These are phyloP conservation scores for maize (Zea mays) DNA, from an alignment of 176 grass and related monocot genomes.

Conservation along the genomic window Zm-B73-REFERENCE-NAM-5.0 NC_050101.1:160283001-160283500, in stretches of 20 bases:
- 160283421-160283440: conserved; percentile 16
- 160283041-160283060: conserved; percentile 95
- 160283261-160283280: conserved; percentile 11
- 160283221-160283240: conserved; percentile 92
- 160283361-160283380: conserved; percentile 93
- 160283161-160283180: conserved; percentile 9
- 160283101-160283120: conserved; percentile 92
- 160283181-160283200: conserved; percentile 54
- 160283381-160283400: conserved; percentile 93
- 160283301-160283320: background rate
- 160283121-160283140: conserved; percentile 46
- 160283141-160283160: conserved; percentile 2
- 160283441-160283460: background rate
- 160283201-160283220: conserved; percentile 99
- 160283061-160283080: conserved; percentile 80
- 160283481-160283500: background rate
- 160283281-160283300: background rate
- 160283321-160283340: conserved; percentile 29
- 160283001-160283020: conserved; percentile 2
- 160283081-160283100: conserved; percentile 97
- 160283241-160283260: conserved; percentile 61
- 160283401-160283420: conserved; percentile 52
- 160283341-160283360: conserved; percentile 80
- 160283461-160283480: conserved; percentile 2
- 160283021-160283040: conserved; percentile 39